A percentile compares a stretch with the other conserved stretches of the same genome.
phyloP scores from a whole-genome alignment of 2,329 filamentous ascomycete genomes.

The Cryphonectria radicalis region DNA sequence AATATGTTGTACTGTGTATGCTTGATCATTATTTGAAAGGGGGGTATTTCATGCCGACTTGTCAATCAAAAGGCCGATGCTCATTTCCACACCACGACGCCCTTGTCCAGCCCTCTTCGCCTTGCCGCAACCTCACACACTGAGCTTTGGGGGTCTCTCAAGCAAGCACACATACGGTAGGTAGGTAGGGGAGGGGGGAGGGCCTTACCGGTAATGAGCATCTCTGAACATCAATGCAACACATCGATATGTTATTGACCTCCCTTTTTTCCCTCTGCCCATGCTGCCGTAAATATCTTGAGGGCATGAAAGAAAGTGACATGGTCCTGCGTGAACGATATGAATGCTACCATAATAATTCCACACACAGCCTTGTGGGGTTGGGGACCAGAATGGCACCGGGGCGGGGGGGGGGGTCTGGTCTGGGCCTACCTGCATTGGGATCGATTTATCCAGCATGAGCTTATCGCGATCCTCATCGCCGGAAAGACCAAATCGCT shows the following conservation, averaged over 20 bases:
- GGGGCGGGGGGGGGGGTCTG: background rate
- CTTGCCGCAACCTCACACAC: background rate
- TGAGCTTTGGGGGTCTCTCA: background rate
- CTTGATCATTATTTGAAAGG: background rate
- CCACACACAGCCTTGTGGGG: slow-evolving; percentile 3
- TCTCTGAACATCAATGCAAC: slow-evolving; percentile 17
- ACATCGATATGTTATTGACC: background rate
- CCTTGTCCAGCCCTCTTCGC: background rate
- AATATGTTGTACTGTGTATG: background rate
- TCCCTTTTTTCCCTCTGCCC: background rate
- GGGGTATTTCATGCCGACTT: slow-evolving; percentile 18
- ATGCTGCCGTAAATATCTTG: background rate
- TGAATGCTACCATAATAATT: background rate
- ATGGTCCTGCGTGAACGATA: background rate
- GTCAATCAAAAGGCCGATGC: background rate
- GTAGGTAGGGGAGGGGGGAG: background rate
- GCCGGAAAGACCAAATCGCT: slow-evolving; percentile 10
- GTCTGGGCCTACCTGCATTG: slow-evolving; percentile 9
- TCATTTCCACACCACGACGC: slow-evolving; percentile 9
- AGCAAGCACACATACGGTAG: background rate
- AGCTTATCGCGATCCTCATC: slow-evolving; percentile 27
- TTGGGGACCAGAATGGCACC: background rate
- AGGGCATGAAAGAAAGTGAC: background rate
- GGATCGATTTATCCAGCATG: slow-evolving; percentile 14
- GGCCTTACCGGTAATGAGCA: slow-evolving; percentile 4